phyloP scores from a whole-genome alignment of 805 yeast species.

The Hanseniaspora meyeri region DNA sequence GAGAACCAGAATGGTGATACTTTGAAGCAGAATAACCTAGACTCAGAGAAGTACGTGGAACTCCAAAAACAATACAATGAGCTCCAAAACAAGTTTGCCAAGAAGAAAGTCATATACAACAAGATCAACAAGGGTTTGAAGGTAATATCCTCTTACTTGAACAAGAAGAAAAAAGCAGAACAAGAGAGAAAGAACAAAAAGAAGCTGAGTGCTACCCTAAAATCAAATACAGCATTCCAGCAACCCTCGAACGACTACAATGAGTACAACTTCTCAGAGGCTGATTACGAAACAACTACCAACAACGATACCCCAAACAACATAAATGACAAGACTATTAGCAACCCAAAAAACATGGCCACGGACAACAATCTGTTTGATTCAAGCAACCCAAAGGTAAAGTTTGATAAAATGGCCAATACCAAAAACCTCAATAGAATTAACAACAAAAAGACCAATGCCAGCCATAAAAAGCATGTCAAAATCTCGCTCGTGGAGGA shows the following conservation, averaged over 20 bases:
- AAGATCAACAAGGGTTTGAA: constrained; percentile 10
- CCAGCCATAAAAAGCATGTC: background rate
- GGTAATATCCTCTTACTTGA: constrained; percentile 10
- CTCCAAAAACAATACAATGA: constrained; percentile 4
- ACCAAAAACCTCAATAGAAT: background rate
- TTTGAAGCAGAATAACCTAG: background rate
- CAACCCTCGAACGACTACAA: background rate
- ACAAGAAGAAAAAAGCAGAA: constrained; percentile 11
- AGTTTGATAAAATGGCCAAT: background rate
- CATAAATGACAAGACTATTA: background rate
- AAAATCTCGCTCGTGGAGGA: background rate
- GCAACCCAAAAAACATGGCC: background rate
- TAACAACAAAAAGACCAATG: background rate
- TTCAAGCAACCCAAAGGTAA: background rate
- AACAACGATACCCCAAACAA: constrained; percentile 8
- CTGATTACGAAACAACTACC: constrained; percentile 12
- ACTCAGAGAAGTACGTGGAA: background rate
- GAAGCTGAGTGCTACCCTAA: background rate
- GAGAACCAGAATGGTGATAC: background rate
- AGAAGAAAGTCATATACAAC: constrained; percentile 9
- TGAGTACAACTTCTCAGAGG: constrained; percentile 12
- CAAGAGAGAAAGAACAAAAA: background rate
- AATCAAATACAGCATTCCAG: background rate
- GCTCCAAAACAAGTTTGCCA: constrained; percentile 8
- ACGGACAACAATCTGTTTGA: background rate